phyloP scores from a whole-genome alignment of 164 flowering plant species.

The Santalum album region DNA sequence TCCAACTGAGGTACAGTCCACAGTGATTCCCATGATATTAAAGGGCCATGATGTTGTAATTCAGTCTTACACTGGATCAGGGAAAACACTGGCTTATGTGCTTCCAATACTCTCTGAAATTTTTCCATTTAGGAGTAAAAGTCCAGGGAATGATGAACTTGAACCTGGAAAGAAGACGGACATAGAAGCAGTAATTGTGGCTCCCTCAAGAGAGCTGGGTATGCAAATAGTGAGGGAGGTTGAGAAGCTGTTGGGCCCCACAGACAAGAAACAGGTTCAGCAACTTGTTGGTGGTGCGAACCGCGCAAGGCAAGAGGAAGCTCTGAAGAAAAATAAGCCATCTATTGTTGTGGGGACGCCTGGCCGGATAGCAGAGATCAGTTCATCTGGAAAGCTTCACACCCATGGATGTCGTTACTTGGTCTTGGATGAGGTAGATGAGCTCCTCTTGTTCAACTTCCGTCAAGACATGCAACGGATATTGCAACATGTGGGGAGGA shows the following conservation, averaged over 20 bases:
- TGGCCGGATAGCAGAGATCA: conserved; percentile 89
- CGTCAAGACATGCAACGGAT: conserved; percentile 90
- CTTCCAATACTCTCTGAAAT: conserved; percentile 85
- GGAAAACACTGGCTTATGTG: conserved; percentile 88
- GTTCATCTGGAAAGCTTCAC: conserved; percentile 82
- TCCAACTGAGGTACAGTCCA: conserved; percentile 89
- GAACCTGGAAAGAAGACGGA: conserved; percentile 35
- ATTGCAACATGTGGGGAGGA: conserved; percentile 86
- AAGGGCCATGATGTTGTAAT: conserved; percentile 75
- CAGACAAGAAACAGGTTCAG: conserved; percentile 63
- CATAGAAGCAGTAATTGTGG: conserved; percentile 80
- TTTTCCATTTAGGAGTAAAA: conserved; percentile 47
- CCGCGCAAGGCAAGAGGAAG: conserved; percentile 87
- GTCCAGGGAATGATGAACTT: conserved; percentile 6
- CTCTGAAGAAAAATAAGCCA: conserved; percentile 87
- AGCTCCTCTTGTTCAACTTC: conserved; percentile 84
- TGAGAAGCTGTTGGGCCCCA: conserved; percentile 78
- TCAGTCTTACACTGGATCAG: conserved; percentile 96
- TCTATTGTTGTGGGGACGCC: conserved; percentile 93
- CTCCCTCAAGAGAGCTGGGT: conserved; percentile 94
- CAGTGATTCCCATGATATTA: conserved; percentile 73
- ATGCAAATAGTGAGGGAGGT: conserved; percentile 98
- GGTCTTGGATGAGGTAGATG: conserved; percentile 91
- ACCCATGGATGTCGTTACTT: conserved; percentile 81
- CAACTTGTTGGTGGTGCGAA: conserved; percentile 99